Evolutionary conservation across 2,329 filamentous ascomycete species (phyloP).

Genomic region (Hawksworthiomyces lignivorus): DNA sequence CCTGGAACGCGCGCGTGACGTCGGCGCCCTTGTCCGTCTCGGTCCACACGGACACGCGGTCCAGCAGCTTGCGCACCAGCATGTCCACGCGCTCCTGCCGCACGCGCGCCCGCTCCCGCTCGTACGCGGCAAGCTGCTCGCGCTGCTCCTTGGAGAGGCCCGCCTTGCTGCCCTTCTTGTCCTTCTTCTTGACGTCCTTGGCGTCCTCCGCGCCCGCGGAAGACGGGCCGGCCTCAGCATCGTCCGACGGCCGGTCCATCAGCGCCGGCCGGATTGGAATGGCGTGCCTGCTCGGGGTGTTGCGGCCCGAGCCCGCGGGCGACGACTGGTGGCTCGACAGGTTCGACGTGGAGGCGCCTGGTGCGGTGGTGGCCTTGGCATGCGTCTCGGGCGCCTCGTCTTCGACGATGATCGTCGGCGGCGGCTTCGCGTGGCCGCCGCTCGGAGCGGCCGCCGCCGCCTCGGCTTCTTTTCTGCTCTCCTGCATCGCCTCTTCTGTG

Average conservation of each 20-base stretch:
- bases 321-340: conserved; percentile 33
- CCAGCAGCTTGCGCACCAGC: conserved; percentile 74
- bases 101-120: conserved; percentile 73
- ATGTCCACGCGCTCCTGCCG: conserved; percentile 82
- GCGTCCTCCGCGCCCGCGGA: conserved; percentile 55
- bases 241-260: conserved; percentile 75
- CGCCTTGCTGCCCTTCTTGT: conserved; percentile 69
- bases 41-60: conserved; percentile 90
- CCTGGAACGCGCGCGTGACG: conserved; percentile 82
- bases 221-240: conserved; percentile 35
- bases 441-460: conserved; percentile 19
- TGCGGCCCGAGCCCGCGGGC: conserved; percentile 29
- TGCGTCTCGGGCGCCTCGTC: conserved; percentile 22
- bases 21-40: conserved; percentile 87
- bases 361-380: not conserved
- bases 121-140: conserved; percentile 82
- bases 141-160: conserved; percentile 85
- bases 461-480: conserved; percentile 40
- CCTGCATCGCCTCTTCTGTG: conserved; percentile 48
- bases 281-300: conserved; percentile 33
- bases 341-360: conserved; percentile 23
- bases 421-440: conserved; percentile 27
- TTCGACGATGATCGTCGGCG: conserved; percentile 33
- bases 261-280: conserved; percentile 78
- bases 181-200: conserved; percentile 55